phyloP scores from a whole-genome alignment of 2,329 filamentous ascomycete genomes.

The Metarhizium album region DNA sequence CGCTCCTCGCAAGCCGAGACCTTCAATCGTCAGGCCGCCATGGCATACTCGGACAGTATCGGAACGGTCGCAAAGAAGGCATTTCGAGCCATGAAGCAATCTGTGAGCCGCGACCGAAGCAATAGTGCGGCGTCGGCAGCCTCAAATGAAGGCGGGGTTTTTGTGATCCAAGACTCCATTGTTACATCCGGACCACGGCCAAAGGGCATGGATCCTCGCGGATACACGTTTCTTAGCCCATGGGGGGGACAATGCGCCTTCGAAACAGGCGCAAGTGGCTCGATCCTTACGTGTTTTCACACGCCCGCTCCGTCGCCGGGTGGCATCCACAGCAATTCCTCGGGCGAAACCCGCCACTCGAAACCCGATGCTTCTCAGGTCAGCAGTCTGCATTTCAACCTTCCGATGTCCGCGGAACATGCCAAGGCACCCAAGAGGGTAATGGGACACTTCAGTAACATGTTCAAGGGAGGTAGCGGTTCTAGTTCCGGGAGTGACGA shows the following conservation, averaged over 20 bases:
- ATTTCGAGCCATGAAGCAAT: constrained; percentile 23
- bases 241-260: constrained; percentile 89
- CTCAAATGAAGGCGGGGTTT: constrained; percentile 10
- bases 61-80: constrained; percentile 28
- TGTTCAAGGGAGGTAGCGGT: too few relatives aligned
- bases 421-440: constrained; percentile 8
- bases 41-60: constrained; percentile 44
- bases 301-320: constrained; percentile 37
- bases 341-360: constrained; percentile 17
- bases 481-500: too few relatives aligned
- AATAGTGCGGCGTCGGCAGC: constrained; percentile 21
- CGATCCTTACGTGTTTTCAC: constrained; percentile 60
- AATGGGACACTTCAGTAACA: constrained; percentile 15
- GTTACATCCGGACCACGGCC: constrained; percentile 3
- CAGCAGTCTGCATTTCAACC: too few relatives aligned
- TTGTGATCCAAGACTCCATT: neutral
- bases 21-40: constrained; percentile 45
- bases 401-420: too few relatives aligned
- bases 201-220: constrained; percentile 37
- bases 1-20: constrained; percentile 32
- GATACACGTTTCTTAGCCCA: constrained; percentile 71
- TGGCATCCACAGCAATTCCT: constrained; percentile 28
- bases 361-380: too few relatives aligned
- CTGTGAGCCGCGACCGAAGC: constrained; percentile 19
- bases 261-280: constrained; percentile 63